These are phyloP conservation scores for Tolypocladium ophioglossoides DNA, from an alignment of 2,329 filamentous ascomycete species.

Conservation along the genomic window DNA sequence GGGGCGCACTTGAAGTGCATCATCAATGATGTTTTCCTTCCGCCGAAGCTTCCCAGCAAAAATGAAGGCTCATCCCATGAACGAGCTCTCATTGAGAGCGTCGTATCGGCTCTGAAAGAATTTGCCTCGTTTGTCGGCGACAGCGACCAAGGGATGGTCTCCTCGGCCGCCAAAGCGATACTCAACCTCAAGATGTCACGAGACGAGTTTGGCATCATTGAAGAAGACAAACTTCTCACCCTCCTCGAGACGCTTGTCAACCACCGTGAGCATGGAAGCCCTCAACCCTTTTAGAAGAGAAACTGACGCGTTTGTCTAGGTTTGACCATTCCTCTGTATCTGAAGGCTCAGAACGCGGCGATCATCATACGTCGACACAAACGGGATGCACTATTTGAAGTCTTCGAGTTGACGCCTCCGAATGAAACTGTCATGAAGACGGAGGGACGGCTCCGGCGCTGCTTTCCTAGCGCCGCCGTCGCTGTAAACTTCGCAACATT, in stretches of 20 bases:
- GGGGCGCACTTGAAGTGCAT: background rate
- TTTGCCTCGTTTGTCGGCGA: background rate
- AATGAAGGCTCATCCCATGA: background rate
- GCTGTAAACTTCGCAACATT: conserved; percentile 8
- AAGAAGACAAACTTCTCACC: background rate
- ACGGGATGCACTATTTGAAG: conserved; percentile 14
- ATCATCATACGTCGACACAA: conserved; percentile 14
- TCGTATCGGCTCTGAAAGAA: background rate
- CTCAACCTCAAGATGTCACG: background rate
- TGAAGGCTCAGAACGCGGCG: conserved; percentile 22
- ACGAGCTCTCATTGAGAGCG: background rate
- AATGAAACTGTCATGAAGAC: conserved; percentile 15
- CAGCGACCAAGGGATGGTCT: background rate
- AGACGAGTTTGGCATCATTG: background rate
- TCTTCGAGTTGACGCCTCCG: conserved; percentile 21
- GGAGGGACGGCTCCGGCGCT: conserved; percentile 16
- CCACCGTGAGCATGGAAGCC: background rate
- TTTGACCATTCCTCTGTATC: background rate
- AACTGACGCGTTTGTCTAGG: background rate
- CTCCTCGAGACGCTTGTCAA: background rate
- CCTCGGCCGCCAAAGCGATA: background rate
- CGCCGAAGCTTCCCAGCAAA: background rate
- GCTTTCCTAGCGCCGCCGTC: conserved; percentile 14
- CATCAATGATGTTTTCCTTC: conserved; percentile 5
- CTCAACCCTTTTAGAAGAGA: background rate